These are phyloP conservation scores for Alternaria novae-zelandiae DNA, from an alignment of 2,329 filamentous ascomycete genomes.

Conservation along the genomic window DNA sequence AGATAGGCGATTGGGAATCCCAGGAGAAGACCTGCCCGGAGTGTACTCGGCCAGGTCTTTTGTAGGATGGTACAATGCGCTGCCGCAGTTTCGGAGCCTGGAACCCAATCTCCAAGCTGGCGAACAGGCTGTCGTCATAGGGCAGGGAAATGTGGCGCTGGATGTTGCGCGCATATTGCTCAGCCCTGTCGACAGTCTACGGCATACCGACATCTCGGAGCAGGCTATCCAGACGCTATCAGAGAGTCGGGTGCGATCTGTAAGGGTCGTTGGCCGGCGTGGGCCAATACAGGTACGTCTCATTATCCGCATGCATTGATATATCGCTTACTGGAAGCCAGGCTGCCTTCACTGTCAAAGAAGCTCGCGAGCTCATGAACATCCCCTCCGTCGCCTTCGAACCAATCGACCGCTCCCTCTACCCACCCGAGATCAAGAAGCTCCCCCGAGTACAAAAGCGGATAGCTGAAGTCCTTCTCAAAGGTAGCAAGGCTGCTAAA, in stretches of 20 bases:
- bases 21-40: slow-evolving; percentile 78
- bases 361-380: slow-evolving; percentile 85
- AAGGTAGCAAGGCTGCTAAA: slow-evolving; percentile 67
- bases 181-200: slow-evolving; percentile 73
- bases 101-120: slow-evolving; percentile 75
- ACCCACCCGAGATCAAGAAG: slow-evolving; percentile 71
- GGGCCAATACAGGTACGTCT: slow-evolving; percentile 79
- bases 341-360: slow-evolving; percentile 95
- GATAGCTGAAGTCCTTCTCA: slow-evolving; percentile 79
- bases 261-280: slow-evolving; percentile 86
- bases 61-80: slow-evolving; percentile 97
- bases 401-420: slow-evolving; percentile 68
- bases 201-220: slow-evolving; percentile 87
- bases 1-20: slow-evolving; percentile 78
- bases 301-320: background rate
- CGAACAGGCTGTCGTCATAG: slow-evolving; percentile 86
- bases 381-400: slow-evolving; percentile 75
- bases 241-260: slow-evolving; percentile 75
- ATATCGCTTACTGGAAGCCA: slow-evolving; percentile 43
- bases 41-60: slow-evolving; percentile 91
- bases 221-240: slow-evolving; percentile 77
- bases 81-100: slow-evolving; percentile 78
- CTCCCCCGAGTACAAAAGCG: slow-evolving; percentile 78
- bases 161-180: slow-evolving; percentile 91
- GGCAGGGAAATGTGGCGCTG: slow-evolving; percentile 94